Conservation (phyloP, 1,284 basidiomycete genomes). For the Taiwanofungus camphoratus region DNA sequence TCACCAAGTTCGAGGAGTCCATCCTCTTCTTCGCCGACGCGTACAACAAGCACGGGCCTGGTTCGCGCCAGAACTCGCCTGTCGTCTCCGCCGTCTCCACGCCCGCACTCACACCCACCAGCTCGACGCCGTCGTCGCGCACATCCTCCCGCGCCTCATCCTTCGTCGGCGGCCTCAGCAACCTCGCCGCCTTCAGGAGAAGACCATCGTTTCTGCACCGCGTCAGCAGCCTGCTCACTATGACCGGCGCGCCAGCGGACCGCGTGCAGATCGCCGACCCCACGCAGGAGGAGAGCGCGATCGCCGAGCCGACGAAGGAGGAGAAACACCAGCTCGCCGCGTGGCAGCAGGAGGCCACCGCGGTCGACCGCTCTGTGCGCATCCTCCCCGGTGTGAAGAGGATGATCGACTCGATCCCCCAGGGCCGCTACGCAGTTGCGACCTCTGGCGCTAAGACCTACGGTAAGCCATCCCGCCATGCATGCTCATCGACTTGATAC, state of each 20-base stretch:
- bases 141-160: slow-evolving; percentile 36
- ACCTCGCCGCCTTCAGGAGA: slow-evolving; percentile 28
- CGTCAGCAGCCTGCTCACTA: slow-evolving; percentile 42
- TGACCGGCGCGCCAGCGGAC: slow-evolving; percentile 37
- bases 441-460: slow-evolving; percentile 76
- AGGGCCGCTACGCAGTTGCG: slow-evolving; percentile 66
- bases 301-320: slow-evolving; percentile 26
- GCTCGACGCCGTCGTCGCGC: slow-evolving; percentile 35
- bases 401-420: slow-evolving; percentile 65
- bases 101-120: slow-evolving; percentile 16
- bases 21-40: slow-evolving; percentile 75
- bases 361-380: slow-evolving; percentile 61
- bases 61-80: slow-evolving; percentile 27
- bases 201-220: slow-evolving; percentile 46
- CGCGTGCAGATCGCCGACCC: slow-evolving; percentile 32
- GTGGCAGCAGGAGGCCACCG: slow-evolving; percentile 57
- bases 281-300: slow-evolving; percentile 33
- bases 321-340: slow-evolving; percentile 35
- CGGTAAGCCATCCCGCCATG: slow-evolving; percentile 29
- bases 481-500: slow-evolving; percentile 5
- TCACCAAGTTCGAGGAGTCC: slow-evolving; percentile 61
- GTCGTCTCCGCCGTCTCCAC: slow-evolving; percentile 16
- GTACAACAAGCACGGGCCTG: slow-evolving; percentile 41
- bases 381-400: slow-evolving; percentile 71
- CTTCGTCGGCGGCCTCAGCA: slow-evolving; percentile 29